Evolutionary conservation across 139 green algal genomes (phyloP), one percentile per base, ranked within the genome.

Genomic region (Picochlorum costavermella): DNA sequence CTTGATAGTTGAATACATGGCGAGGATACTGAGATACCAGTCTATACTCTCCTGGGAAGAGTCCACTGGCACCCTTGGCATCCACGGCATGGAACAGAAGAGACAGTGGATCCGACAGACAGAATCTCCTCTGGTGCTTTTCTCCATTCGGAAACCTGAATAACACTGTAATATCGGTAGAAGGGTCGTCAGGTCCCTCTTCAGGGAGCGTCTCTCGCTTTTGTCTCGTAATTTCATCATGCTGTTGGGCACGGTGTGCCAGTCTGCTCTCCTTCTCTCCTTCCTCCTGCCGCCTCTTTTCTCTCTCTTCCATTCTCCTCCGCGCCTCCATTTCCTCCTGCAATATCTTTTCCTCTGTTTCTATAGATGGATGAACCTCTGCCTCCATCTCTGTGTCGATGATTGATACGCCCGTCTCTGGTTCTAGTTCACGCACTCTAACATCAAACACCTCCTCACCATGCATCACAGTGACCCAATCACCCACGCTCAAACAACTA

Each of bases 311-410:
- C 28, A 50, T 58, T 30, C 30, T 49, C 28, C 37, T 67, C 59
- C 12, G 53, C 8, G 67, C 45, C 51, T 53, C 58, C 30, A 65
- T 28, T 25, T 74, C 71, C 37, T 78, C 67, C 50, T 73, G 56
- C 1, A 55, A 59, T 16, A 75, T 64, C 45, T 75, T 70, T 55
- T 84, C 67, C 61, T 91, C 83, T 14, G 78, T 84, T 67, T 90
- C 86, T 28, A 88, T 70, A 4, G 78, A 88, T 0, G 84, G 77
- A 33, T 84, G 81, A 51, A 95, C 82, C 33, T 95, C 84, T 20
- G 83, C 86, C 28, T 88, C 86, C 25, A 94, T 55, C 30, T 95
- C 88, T 28, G 81, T 86, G 64, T 94, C 85, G 10, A 73, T 61
- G 20, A 73, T 23, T 8, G 55, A 67, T 29, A 65, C 56, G 50